Base-by-base conservation (phyloP, 805 yeast species). In the Metschnikowia cerradonensis region DNA sequence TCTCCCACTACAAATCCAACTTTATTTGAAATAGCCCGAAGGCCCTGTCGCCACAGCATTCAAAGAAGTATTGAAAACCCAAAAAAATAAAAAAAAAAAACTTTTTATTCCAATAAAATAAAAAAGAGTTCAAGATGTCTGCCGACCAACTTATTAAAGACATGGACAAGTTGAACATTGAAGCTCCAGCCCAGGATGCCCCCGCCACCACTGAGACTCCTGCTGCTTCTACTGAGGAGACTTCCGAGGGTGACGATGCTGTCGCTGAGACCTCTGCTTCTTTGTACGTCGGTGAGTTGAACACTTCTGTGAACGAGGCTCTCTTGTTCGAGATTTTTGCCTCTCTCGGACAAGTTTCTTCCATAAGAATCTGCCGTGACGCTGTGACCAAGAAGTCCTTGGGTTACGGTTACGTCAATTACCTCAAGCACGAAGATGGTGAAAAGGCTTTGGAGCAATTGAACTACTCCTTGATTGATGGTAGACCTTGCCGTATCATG, bases 301-400 rank as follows among this genome's bases (percentile, higher is more conserved):
- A 89, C 72, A 88, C 91, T 58, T 71, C 87, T 42, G 96, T 94
- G 62, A 88, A 90, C 63, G 99, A 94, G 80, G 96, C 98, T 55
- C 80, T 86, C 64, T 83, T 94, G 67, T 94, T 88, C 70, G 99
- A 94, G 79, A 79, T 91, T 65, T 94, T 94, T 79, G 88, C 96
- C 58, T 90, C 88, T 67, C 80, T 92, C 64, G 99, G 98, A 62
- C 90, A 89, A 66, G 98, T 94, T 54, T 82, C 97, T 32, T 89
- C 97, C 56, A 91, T 94, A 72, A 91, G 98, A 79, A 97, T 94
- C 58, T 94, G 99, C 80, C 92, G 99, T 78, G 98, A 94, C 70
- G 96, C 97, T 62, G 86, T 94, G 63, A 84, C 97, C 71, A 89
- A 92, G 79, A 90, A 90, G 68, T 92, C 98, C 55, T 83, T 94